Conservation (phyloP, 139 green algal genomes). For the Bryopsis sp. region DNA sequence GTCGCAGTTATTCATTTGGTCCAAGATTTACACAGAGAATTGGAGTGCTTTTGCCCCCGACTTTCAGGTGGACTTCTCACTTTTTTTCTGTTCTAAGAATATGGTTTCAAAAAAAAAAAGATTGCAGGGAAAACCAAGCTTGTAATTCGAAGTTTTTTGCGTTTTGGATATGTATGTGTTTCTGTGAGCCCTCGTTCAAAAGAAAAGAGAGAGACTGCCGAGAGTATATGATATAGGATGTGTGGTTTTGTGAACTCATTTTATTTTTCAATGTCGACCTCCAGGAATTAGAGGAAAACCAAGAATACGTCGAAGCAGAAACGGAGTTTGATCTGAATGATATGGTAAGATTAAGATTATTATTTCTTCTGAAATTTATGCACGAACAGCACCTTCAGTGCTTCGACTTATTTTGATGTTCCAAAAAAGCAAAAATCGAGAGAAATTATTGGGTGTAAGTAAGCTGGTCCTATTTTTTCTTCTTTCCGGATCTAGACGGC, state of each 20-base stretch:
- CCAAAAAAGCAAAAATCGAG: no score
- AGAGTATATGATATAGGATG: no score
- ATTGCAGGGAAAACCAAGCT: no score
- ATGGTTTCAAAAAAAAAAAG: no score
- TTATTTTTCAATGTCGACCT: no score
- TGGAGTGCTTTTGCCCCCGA: constrained; percentile 92
- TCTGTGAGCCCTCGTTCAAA: no score
- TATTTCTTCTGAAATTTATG: not conserved
- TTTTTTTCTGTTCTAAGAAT: not conserved
- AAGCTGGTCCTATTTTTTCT: not conserved
- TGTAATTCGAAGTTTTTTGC: no score
- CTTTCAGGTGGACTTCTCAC: constrained; percentile 49
- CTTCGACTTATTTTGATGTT: not conserved
- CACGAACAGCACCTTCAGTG: not conserved
- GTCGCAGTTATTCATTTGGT: constrained; percentile 67
- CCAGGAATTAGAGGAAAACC: constrained; percentile 75
- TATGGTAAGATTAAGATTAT: constrained; percentile 16
- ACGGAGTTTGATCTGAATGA: constrained; percentile 87
- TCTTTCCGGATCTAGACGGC: not conserved
- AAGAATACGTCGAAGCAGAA: constrained; percentile 84
- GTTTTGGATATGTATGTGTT: no score
- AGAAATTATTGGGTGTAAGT: no score
- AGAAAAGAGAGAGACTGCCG: no score
- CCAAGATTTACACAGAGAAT: constrained; percentile 69
- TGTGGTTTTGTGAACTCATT: no score